Base-by-base conservation (phyloP, 176 grass and related monocot species). In the Triticum timopheevii region DNA sequence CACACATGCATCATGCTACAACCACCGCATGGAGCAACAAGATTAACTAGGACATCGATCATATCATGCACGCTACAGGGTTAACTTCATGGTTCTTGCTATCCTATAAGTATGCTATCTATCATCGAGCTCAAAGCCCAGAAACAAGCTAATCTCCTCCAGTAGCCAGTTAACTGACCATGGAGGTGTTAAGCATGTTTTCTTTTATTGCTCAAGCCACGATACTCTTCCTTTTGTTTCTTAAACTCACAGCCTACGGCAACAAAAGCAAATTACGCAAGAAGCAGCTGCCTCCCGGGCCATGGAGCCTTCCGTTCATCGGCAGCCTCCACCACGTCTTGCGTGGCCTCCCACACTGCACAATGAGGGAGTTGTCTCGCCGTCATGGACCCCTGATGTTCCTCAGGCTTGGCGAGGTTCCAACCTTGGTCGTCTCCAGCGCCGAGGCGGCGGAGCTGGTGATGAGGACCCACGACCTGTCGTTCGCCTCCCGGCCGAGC, bases 391-490 rank as follows among this genome's bases (percentile, higher is more conserved):
- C 38, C 38, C 38, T 39, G 38, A 39, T 39, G 7, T 50, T 77
- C 40, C 83, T 85, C 73, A 10, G 13, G 20, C 61, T 85, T 1
- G 83, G 83, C 22, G 83, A 85, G 73, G 73, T 85, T 1, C 73
- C 83, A 4, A 66, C 83, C 20, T 10, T 85, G 8, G 61, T 85
- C 20, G 73, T 67, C 28, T 85, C 73, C 28, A 66, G 19, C 30
- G 59, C 73, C 1, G 83, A 77, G 83, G 83, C 73, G 28, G 83
- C 83, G 4, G 61, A 47, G 28, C 39, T 66, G 36, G 84, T 80
- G 31, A 73, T 62, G 66, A 86, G 6, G 52, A 72, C 84, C 25
- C 65, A 80, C 24, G 77, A 86, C 52, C 76, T 40, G 2, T 36
- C 66, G 7, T 80, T 86, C 47, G 67, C 63, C 11, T 61, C 31